phyloP scores from a whole-genome alignment of 2,329 filamentous ascomycete species.

The Stromatinia cepivora region DNA sequence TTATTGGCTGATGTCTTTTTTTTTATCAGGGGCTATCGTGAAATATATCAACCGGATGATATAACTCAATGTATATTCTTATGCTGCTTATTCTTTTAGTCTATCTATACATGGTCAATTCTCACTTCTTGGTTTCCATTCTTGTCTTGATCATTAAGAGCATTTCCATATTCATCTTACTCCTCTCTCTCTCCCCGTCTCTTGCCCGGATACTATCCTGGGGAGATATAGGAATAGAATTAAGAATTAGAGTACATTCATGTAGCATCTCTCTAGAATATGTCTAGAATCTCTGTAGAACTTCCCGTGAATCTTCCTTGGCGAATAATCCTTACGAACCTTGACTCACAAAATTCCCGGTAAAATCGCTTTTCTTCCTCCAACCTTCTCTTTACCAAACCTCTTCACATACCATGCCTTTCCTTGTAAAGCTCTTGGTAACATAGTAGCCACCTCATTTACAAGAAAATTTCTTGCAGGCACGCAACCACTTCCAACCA shows the following conservation, averaged over 20 bases:
- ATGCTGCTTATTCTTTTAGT: slow-evolving; percentile 5
- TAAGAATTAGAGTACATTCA: not conserved
- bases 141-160: not conserved
- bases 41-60: slow-evolving; percentile 3
- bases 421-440: slow-evolving; percentile 80
- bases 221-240: not conserved
- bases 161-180: not conserved
- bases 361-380: slow-evolving; percentile 71
- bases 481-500: slow-evolving; percentile 63
- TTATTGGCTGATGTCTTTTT: not conserved
- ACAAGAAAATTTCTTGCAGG: slow-evolving; percentile 80
- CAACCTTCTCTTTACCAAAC: slow-evolving; percentile 83
- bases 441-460: slow-evolving; percentile 88
- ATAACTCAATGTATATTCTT: slow-evolving; percentile 2
- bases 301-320: too few relatives aligned
- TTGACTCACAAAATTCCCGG: slow-evolving; percentile 46
- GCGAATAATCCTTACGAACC: not conserved
- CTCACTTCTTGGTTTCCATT: slow-evolving; percentile 1
- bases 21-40: not conserved
- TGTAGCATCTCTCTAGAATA: not conserved
- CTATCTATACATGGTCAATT: not conserved
- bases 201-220: not conserved
- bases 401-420: slow-evolving; percentile 82
- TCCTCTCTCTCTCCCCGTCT: not conserved
- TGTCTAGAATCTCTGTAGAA: not conserved